phyloP scores from a whole-genome alignment of 371 early-diverging fungal species.

The Nematocida sp. region DNA sequence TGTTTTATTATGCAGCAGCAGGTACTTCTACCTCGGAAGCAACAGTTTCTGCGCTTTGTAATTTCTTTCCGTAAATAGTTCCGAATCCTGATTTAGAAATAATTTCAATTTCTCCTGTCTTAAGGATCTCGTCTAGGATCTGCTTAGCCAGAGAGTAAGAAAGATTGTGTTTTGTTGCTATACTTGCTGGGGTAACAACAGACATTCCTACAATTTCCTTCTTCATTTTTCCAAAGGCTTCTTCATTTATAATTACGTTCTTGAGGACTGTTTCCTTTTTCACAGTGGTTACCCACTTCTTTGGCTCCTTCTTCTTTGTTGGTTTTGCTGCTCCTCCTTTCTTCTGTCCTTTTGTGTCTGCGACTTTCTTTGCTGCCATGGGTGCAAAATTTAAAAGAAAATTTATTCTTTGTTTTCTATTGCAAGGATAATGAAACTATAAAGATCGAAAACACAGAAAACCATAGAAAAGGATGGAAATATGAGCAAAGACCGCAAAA shows the following conservation, averaged over 20 bases:
- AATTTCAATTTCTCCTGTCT: conserved; percentile 51
- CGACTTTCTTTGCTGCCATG: conserved; percentile 56
- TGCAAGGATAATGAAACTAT: too few relatives aligned
- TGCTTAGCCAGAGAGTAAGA: conserved; percentile 58
- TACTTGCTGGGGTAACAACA: conserved; percentile 52
- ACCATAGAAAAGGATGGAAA: too few relatives aligned
- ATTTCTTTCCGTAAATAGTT: conserved; percentile 52
- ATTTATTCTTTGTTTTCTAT: too few relatives aligned
- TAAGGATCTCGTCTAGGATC: conserved; percentile 48
- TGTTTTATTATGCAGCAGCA: conserved; percentile 19
- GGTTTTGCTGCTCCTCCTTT: conserved; percentile 55
- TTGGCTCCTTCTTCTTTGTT: conserved; percentile 55
- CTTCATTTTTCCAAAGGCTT: conserved; percentile 59
- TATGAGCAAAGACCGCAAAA: too few relatives aligned
- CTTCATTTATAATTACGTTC: conserved; percentile 52
- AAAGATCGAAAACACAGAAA: too few relatives aligned
- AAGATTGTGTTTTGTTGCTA: conserved; percentile 59
- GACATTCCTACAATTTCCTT: conserved; percentile 58
- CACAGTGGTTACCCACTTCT: conserved; percentile 63
- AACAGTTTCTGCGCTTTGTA: conserved; percentile 18
- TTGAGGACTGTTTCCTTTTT: conserved; percentile 56
- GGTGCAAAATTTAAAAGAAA: conserved; percentile 49
- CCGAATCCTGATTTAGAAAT: conserved; percentile 48
- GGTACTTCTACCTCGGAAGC: conserved; percentile 12
- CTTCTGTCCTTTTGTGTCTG: conserved; percentile 60